Conservation (phyloP, 768 basidiomycete species). For the Rhizopogon vesiculosus region DNA sequence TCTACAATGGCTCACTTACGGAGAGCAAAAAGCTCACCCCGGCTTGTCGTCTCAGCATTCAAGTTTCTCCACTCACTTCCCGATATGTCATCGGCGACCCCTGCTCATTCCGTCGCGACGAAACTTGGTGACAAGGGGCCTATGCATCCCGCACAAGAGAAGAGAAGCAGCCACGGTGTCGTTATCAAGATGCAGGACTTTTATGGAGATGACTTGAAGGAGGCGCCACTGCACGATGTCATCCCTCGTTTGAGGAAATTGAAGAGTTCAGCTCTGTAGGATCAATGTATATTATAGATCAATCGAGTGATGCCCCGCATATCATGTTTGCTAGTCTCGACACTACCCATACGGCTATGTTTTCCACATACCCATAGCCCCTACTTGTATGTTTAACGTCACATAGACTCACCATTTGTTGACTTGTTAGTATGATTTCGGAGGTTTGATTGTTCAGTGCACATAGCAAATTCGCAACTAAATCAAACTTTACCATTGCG, state of each 20-base stretch:
- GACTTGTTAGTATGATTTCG: neutral
- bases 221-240: conserved; percentile 21
- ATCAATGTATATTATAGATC: neutral
- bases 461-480: neutral
- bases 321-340: too few relatives aligned
- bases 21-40: conserved; percentile 1
- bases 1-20: neutral
- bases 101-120: neutral
- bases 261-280: conserved; percentile 1
- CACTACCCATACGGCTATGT: neutral
- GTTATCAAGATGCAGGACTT: conserved; percentile 11
- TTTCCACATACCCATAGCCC: neutral
- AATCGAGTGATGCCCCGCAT: neutral
- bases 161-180: neutral
- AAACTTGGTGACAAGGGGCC: neutral
- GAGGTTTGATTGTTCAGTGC: neutral
- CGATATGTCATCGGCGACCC: conserved; percentile 1
- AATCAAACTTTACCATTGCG: neutral
- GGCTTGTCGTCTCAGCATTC: neutral
- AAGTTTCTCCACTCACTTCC: neutral
- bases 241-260: conserved; percentile 25
- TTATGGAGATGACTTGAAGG: conserved; percentile 14
- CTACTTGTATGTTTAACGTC: neutral
- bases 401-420: neutral
- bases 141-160: neutral